These are phyloP conservation scores for Corynespora cassiicola DNA, from an alignment of 2,329 filamentous ascomycete species.

Conservation along the genomic window DNA sequence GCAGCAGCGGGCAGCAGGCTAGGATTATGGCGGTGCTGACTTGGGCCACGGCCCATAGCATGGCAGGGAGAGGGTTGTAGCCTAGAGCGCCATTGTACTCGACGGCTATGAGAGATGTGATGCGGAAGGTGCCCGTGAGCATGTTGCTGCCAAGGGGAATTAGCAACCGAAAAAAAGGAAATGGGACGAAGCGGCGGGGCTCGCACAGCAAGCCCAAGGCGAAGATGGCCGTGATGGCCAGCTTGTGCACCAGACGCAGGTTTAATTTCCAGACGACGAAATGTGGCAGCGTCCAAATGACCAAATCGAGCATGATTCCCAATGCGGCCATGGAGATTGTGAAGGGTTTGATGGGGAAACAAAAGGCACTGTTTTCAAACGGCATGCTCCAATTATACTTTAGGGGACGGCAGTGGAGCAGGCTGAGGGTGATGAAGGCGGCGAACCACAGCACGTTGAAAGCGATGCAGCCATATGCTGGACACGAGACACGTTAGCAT, in stretches of 20 bases:
- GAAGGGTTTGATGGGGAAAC: constrained; percentile 23
- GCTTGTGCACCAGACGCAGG: constrained; percentile 26
- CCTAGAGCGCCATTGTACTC: constrained; percentile 18
- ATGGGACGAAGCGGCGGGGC: neutral
- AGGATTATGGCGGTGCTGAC: constrained; percentile 32
- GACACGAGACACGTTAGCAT: constrained; percentile 19
- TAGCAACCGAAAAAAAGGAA: neutral
- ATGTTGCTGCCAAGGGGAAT: constrained; percentile 18
- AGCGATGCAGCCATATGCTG: constrained; percentile 24
- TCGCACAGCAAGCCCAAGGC: constrained; percentile 28
- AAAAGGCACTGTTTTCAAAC: constrained; percentile 18
- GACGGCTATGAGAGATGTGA: constrained; percentile 10
- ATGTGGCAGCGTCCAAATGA: constrained; percentile 32
- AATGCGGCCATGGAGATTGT: constrained; percentile 13
- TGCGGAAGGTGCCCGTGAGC: constrained; percentile 19
- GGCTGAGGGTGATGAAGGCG: constrained; percentile 10
- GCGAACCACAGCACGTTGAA: constrained; percentile 17
- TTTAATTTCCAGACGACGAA: constrained; percentile 31
- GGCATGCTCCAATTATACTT: constrained; percentile 27
- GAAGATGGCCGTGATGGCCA: constrained; percentile 31
- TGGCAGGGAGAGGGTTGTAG: constrained; percentile 17
- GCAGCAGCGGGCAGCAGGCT: constrained; percentile 28
- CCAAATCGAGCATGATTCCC: constrained; percentile 22
- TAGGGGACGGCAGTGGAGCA: constrained; percentile 29
- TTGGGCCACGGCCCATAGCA: constrained; percentile 28